Conservation (phyloP, 1,139 yeast species). For the Scheffersomyces cryptocercus region DNA sequence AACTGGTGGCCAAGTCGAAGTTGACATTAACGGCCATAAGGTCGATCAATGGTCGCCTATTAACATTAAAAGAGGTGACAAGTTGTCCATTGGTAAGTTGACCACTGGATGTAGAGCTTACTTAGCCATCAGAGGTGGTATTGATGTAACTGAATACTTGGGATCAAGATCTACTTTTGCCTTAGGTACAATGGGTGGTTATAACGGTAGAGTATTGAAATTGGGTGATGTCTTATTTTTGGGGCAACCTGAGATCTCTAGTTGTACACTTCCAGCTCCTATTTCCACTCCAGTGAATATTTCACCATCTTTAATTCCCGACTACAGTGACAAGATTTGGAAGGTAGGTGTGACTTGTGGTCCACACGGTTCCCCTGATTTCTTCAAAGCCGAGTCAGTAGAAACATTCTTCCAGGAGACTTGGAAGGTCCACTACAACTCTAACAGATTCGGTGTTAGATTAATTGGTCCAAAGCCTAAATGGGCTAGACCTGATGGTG, state of each 20-base stretch:
- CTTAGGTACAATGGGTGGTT: conserved; percentile 91
- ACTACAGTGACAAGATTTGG: conserved; percentile 64
- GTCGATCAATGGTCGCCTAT: conserved; percentile 69
- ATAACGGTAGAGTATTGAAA: conserved; percentile 87
- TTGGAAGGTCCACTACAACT: conserved; percentile 97
- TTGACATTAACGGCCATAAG: conserved; percentile 63
- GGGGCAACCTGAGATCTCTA: conserved; percentile 70
- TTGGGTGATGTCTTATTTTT: conserved; percentile 88
- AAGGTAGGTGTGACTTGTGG: conserved; percentile 92
- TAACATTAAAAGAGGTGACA: conserved; percentile 69
- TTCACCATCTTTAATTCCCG: conserved; percentile 62
- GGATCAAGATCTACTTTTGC: conserved; percentile 98
- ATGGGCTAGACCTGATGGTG: conserved; percentile 98
- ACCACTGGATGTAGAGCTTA: conserved; percentile 85
- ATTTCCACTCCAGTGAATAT: conserved; percentile 58
- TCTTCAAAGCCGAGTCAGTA: conserved; percentile 76
- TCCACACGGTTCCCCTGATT: conserved; percentile 97
- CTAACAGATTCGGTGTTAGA: conserved; percentile 94
- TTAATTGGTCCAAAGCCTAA: conserved; percentile 92
- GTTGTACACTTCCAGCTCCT: conserved; percentile 74
- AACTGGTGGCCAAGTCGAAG: conserved; percentile 78
- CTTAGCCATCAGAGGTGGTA: conserved; percentile 87
- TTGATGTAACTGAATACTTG: conserved; percentile 89
- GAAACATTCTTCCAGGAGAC: conserved; percentile 69
- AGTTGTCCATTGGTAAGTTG: conserved; percentile 77